Evolutionary conservation across 208 protist genomes (phyloP).

Genomic region (Leptomonas pyrrhocoris): DNA sequence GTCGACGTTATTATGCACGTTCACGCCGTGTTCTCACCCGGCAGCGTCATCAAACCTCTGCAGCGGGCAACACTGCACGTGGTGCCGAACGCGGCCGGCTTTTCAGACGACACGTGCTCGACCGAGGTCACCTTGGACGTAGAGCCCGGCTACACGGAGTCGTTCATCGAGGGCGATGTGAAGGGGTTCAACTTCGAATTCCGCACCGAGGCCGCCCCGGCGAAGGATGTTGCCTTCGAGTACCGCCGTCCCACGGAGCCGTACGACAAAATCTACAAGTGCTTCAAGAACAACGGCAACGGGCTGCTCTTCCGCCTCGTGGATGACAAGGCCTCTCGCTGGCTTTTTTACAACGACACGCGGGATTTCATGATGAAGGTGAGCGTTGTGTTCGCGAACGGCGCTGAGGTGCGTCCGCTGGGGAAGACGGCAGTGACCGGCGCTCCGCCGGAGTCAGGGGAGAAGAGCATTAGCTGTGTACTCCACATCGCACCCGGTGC

Average conservation of each 20-base stretch:
- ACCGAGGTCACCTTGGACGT: slow-evolving; percentile 69
- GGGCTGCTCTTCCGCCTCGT: slow-evolving; percentile 76
- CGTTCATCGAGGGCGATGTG: slow-evolving; percentile 70
- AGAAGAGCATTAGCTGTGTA: slow-evolving; percentile 34
- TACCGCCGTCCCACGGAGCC: slow-evolving; percentile 49
- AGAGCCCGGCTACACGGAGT: slow-evolving; percentile 70
- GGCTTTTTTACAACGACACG: slow-evolving; percentile 78
- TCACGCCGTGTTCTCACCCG: slow-evolving; percentile 30
- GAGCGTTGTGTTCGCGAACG: slow-evolving; percentile 47
- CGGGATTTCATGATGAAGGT: slow-evolving; percentile 55
- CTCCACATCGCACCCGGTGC: slow-evolving; percentile 51
- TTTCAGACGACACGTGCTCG: slow-evolving; percentile 34
- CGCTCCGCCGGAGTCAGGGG: slow-evolving; percentile 18
- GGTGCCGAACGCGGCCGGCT: slow-evolving; percentile 15
- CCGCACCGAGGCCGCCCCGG: slow-evolving; percentile 55
- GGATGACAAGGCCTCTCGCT: slow-evolving; percentile 31
- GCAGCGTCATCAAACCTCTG: slow-evolving; percentile 48
- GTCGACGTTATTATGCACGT: slow-evolving; percentile 46
- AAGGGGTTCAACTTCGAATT: slow-evolving; percentile 65
- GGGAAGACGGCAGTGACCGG: slow-evolving; percentile 32
- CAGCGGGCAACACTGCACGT: slow-evolving; percentile 33
- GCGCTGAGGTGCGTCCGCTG: slow-evolving; percentile 32
- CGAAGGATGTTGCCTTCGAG: slow-evolving; percentile 54
- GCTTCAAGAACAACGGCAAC: slow-evolving; percentile 77
- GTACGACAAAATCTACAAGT: slow-evolving; percentile 80